Conservation (phyloP, 2,329 filamentous ascomycete species). For the Celoporthe dispersa region DNA sequence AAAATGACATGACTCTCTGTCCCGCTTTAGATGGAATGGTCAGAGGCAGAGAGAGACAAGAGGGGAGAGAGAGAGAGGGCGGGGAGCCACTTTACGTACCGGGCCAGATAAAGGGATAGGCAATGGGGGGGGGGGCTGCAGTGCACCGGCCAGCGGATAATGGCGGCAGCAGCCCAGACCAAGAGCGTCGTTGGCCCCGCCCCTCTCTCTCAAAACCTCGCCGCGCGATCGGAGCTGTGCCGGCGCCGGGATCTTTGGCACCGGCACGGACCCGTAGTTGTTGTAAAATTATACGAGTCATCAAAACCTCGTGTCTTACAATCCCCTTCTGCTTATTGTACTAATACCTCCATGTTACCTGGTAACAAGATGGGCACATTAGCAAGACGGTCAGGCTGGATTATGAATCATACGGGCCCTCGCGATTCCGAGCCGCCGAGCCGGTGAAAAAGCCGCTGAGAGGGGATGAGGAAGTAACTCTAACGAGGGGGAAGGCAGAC, state of each 20-base stretch:
- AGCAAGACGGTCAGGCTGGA: background rate
- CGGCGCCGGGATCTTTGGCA: background rate
- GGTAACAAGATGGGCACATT: background rate
- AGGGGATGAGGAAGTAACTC: background rate
- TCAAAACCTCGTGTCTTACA: background rate
- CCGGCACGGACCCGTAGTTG: background rate
- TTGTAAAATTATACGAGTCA: background rate
- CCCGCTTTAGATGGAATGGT: background rate
- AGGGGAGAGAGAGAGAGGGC: background rate
- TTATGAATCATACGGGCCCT: background rate
- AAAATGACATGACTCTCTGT: background rate
- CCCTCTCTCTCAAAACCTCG: background rate
- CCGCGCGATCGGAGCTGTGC: conserved; percentile 6
- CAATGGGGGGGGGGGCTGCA: background rate
- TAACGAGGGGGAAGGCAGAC: background rate
- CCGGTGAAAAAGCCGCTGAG: no score
- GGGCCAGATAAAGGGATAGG: background rate
- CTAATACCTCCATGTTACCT: background rate
- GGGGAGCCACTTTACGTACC: background rate
- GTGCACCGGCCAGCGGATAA: background rate
- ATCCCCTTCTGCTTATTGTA: background rate
- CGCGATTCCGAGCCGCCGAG: background rate
- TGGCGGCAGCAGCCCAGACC: background rate
- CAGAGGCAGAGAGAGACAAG: background rate
- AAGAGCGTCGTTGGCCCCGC: no score